These are phyloP conservation scores for Pezicula carpinea DNA, from an alignment of 2,329 filamentous ascomycete species.

Conservation along the genomic window DNA sequence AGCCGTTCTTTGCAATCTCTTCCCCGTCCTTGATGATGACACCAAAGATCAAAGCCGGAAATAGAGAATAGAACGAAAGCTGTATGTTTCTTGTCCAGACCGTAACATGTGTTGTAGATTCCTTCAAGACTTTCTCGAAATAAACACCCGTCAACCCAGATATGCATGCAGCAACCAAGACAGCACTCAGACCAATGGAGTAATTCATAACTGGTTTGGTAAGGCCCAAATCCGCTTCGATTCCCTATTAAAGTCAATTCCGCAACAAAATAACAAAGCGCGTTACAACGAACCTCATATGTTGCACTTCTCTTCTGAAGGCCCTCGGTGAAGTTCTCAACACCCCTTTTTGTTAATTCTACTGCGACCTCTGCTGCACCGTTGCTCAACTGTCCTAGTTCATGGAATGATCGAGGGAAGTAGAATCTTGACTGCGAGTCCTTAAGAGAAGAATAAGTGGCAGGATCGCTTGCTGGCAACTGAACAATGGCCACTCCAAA, in stretches of 20 bases:
- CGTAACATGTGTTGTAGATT: constrained; percentile 69
- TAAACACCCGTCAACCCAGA: constrained; percentile 84
- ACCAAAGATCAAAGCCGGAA: constrained; percentile 81
- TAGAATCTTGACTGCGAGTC: constrained; percentile 53
- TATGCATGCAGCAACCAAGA: constrained; percentile 70
- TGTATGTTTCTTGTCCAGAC: constrained; percentile 96
- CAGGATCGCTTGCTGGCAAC: constrained; percentile 58
- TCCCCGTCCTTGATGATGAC: constrained; percentile 83
- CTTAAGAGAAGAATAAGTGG: constrained; percentile 55
- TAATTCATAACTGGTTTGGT: constrained; percentile 61
- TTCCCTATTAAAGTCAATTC: constrained; percentile 44
- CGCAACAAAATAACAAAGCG: background rate
- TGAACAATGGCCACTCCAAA: constrained; percentile 82
- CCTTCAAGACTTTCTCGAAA: constrained; percentile 88
- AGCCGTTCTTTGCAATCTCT: constrained; percentile 77
- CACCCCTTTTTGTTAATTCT: constrained; percentile 46
- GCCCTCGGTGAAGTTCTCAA: constrained; percentile 32
- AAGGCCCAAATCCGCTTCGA: constrained; percentile 58
- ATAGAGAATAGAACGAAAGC: constrained; percentile 88
- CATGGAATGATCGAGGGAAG: constrained; percentile 75
- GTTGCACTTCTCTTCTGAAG: constrained; percentile 73
- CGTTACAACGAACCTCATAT: constrained; percentile 50
- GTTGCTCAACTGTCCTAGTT: constrained; percentile 61
- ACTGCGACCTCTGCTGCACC: constrained; percentile 44
- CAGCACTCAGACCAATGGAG: constrained; percentile 72